Percentiles rank a stretch among this genome's conserved stretches.
Conservation (phyloP, 1,284 basidiomycete species). For the Cryptococcus amylolentus region DNA sequence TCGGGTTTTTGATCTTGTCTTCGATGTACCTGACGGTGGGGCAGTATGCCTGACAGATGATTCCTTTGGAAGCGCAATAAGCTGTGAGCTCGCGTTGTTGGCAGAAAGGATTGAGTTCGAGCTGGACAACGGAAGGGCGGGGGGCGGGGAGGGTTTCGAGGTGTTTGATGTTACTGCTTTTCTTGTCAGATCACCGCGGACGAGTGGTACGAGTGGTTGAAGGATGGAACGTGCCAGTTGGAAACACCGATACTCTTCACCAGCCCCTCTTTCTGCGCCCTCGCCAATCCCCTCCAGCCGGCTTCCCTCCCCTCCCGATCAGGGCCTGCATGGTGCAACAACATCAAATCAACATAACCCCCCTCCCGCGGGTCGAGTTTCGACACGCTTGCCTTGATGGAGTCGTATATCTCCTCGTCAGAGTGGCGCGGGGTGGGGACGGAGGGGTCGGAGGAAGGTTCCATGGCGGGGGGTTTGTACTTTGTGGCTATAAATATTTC, state of each 20-base stretch:
- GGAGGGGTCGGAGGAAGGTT: background rate
- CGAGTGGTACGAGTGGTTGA: background rate
- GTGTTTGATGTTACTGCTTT: constrained; percentile 64
- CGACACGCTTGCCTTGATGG: too few species aligned
- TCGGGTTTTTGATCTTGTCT: constrained; percentile 55
- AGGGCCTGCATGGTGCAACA: constrained; percentile 58
- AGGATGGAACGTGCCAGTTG: constrained; percentile 59
- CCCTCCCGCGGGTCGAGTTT: background rate
- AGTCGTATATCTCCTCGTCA: too few species aligned
- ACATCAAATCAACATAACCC: constrained; percentile 66
- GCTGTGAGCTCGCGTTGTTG: constrained; percentile 73
- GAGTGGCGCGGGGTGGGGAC: too few species aligned
- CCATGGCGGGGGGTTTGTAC: constrained; percentile 23
- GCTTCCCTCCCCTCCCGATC: constrained; percentile 23
- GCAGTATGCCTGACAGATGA: constrained; percentile 73
- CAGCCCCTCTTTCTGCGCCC: constrained; percentile 58
- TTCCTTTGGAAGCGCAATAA: constrained; percentile 65
- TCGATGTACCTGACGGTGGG: constrained; percentile 62
- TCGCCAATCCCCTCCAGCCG: constrained; percentile 26
- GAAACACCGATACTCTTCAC: constrained; percentile 68
- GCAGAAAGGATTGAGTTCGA: constrained; percentile 81
- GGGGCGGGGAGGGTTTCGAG: constrained; percentile 68
- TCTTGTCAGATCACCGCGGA: background rate
- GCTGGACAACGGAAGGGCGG: constrained; percentile 75
- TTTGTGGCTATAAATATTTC: constrained; percentile 56